phyloP scores from a whole-genome alignment of 2,329 filamentous ascomycete genomes.

The Fusarium hostae region DNA sequence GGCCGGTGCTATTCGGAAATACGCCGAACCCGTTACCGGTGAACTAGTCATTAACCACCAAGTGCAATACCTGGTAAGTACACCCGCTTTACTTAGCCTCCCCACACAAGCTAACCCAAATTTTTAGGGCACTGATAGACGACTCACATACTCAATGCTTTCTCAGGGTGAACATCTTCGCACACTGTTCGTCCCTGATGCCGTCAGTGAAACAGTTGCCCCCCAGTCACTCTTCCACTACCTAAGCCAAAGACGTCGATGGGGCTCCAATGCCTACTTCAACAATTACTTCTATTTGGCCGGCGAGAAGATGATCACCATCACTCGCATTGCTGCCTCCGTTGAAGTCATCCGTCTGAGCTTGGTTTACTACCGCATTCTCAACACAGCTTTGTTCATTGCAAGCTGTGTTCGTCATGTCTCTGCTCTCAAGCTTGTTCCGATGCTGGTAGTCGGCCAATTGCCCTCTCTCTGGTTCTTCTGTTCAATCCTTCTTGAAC shows the following conservation, averaged over 20 bases:
- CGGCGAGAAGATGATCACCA: constrained; percentile 53
- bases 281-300: constrained; percentile 51
- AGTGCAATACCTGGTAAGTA: constrained; percentile 38
- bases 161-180: constrained; percentile 34
- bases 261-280: constrained; percentile 52
- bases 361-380: constrained; percentile 50
- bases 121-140: constrained; percentile 31
- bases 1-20: constrained; percentile 37
- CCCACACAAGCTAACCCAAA: not conserved
- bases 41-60: constrained; percentile 37
- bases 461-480: constrained; percentile 36
- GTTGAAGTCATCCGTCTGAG: constrained; percentile 48
- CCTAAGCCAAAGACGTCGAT: constrained; percentile 48
- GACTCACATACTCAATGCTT: constrained; percentile 39
- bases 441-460: constrained; percentile 34
- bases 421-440: constrained; percentile 25
- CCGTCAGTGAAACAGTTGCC: constrained; percentile 49
- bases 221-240: constrained; percentile 50
- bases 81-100: accelerated
- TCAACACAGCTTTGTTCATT: constrained; percentile 48
- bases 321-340: constrained; percentile 47
- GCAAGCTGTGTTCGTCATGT: constrained; percentile 5
- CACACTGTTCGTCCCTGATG: constrained; percentile 49
- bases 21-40: constrained; percentile 33
- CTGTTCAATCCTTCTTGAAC: constrained; percentile 29